Evolutionary conservation across 2,329 filamentous ascomycete genomes (phyloP), one percentile per base, ranked within the genome.

Genomic region (Zymoseptoria pseudotritici): DNA sequence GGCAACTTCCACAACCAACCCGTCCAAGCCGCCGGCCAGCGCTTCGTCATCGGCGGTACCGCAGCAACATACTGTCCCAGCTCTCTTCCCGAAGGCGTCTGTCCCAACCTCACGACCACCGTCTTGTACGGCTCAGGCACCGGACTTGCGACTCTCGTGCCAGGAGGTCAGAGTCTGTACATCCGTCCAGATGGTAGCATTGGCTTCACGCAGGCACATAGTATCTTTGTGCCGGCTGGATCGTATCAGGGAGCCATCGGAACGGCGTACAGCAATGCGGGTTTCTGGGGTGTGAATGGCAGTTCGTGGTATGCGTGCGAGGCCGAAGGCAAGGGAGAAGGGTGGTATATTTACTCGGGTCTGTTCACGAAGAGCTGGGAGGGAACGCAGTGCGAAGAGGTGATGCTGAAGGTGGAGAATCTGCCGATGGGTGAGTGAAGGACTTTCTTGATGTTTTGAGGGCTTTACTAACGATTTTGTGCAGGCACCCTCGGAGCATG

Each of bases 121-220:
- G 50, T 58, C 20, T 50, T 59, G 50, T 29, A 53, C n/a, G 36
- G 36, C 13, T 46, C 36, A 13, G 46, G 29, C 29, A 63, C 21
- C 26, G 11, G 26, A 0, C 53, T 67, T 55, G 58, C 61, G 9
- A 61, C 60, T 31, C 53, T 51, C 24, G 66, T 68, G 4, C 67
- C 67, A 9, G 67, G 66, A 53, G 66, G 66, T 50, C 67, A 69
- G 54, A 29, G 26, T 6, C 58, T 61, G 55, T 69, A 63, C 57
- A 62, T 64, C 50, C 59, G 64, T 54, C 61, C 50, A 5, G 56
- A 61, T 26, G 67, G 67, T n/a, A 55, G 61, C 5, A 46, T 67
- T 9, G 57, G 63, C 13, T 69, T 60, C 55, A 67, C 67, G 8
- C 58, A 64, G 26, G 63, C 67, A n/a, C 36, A 46, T n/a, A 46